phyloP scores from a whole-genome alignment of 2,329 filamentous ascomycete species.

The Xylaria digitata region DNA sequence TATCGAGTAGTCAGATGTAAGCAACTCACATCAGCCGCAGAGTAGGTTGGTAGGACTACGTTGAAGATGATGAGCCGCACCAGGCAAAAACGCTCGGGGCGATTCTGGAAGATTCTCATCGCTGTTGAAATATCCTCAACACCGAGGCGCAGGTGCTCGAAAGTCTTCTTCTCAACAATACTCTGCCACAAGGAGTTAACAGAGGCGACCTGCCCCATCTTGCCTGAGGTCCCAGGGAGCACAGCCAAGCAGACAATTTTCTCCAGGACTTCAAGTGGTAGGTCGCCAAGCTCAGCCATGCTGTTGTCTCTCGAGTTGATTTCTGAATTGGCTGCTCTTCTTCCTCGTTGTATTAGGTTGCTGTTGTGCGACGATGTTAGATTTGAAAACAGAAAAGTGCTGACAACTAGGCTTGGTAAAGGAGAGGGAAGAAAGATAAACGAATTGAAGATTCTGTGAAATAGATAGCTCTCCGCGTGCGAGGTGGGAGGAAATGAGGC shows the following conservation, averaged over 20 bases:
- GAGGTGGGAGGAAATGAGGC: neutral
- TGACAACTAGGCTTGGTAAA: neutral
- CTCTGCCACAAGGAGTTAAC: constrained; percentile 25
- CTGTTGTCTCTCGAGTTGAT: neutral
- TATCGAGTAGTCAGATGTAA: neutral
- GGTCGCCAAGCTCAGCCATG: constrained; percentile 16
- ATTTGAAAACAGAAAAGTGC: neutral
- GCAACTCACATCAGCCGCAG: constrained; percentile 14
- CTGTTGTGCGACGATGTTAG: neutral
- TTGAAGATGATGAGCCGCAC: constrained; percentile 19
- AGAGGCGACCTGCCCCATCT: constrained; percentile 13
- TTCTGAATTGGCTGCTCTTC: neutral
- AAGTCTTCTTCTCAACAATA: constrained; percentile 23
- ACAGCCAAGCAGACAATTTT: constrained; percentile 23
- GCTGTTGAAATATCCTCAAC: neutral
- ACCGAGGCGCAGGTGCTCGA: constrained; percentile 16
- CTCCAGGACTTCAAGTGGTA: constrained; percentile 33
- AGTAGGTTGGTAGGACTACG: constrained; percentile 14
- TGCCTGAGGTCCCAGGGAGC: constrained; percentile 1
- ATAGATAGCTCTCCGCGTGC: neutral
- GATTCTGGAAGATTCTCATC: constrained; percentile 2
- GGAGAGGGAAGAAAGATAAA: neutral
- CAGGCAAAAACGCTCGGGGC: constrained; percentile 26
- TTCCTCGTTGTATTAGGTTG: neutral
- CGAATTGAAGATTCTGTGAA: neutral